These are phyloP conservation scores for Lactarius quietus DNA, from an alignment of 768 basidiomycete species.

Conservation along the genomic window DNA sequence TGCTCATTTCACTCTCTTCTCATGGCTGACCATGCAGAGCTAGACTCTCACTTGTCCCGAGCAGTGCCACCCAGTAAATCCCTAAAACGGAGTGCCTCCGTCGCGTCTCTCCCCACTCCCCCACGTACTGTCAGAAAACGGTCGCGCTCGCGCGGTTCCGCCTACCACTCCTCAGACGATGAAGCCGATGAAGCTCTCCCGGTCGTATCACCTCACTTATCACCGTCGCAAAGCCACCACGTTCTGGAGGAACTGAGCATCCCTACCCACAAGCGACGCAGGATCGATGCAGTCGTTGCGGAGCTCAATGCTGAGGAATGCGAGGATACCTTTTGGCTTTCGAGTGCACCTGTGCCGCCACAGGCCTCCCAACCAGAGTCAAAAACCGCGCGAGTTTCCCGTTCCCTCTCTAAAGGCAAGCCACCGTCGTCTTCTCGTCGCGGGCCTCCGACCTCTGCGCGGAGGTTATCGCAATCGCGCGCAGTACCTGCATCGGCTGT, in stretches of 20 bases:
- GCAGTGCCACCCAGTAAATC: constrained; percentile 14
- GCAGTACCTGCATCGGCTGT: constrained; percentile 19
- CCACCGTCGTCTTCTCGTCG: constrained; percentile 19
- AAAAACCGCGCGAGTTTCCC: constrained; percentile 15
- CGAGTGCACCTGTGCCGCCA: constrained; percentile 1
- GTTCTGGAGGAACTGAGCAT: constrained; percentile 5
- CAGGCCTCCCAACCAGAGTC: constrained; percentile 10
- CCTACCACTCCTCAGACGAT: constrained; percentile 24
- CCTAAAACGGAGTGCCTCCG: constrained; percentile 27
- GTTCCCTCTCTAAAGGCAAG: constrained; percentile 15
- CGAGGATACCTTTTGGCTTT: constrained; percentile 27
- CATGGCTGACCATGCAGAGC: constrained; percentile 19
- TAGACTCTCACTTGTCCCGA: constrained; percentile 4
- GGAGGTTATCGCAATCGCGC: constrained; percentile 24
- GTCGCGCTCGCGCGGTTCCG: constrained; percentile 25
- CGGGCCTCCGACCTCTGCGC: constrained; percentile 15
- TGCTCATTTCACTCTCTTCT: constrained; percentile 6
- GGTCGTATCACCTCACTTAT: constrained; percentile 20
- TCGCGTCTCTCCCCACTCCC: constrained; percentile 27
- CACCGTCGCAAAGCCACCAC: constrained; percentile 16
- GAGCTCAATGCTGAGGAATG: constrained; percentile 23
- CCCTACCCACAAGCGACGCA: constrained; percentile 19
- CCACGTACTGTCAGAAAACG: constrained; percentile 26
- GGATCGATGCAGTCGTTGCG: constrained; percentile 24
- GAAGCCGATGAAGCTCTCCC: constrained; percentile 22